phyloP scores from a whole-genome alignment of 1,284 basidiomycete genomes.

The Pseudomicrostroma phylloplanum region DNA sequence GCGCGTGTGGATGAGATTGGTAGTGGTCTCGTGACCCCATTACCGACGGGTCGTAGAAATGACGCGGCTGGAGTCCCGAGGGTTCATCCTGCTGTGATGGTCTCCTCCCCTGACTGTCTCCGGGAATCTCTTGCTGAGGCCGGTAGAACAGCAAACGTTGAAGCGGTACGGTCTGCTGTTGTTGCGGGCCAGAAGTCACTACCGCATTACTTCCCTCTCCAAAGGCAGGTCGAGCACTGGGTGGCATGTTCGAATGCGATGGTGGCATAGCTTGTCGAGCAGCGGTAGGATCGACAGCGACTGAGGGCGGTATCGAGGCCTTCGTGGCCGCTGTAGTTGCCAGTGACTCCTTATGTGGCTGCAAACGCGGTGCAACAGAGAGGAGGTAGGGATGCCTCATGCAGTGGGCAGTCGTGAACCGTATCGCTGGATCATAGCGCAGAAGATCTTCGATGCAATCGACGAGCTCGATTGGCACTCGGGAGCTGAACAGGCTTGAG shows the following conservation, averaged over 20 bases:
- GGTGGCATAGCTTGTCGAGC: conserved; percentile 26
- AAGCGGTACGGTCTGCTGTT: conserved; percentile 48
- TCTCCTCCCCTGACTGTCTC: too few relatives aligned
- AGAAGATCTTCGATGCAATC: conserved; percentile 88
- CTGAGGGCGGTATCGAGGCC: conserved; percentile 24
- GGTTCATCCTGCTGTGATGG: too few relatives aligned
- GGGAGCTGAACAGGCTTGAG: conserved; percentile 69
- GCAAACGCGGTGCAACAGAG: conserved; percentile 57
- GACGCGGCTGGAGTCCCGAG: too few relatives aligned
- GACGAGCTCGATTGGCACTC: conserved; percentile 71
- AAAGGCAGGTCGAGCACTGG: conserved; percentile 21
- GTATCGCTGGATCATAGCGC: conserved; percentile 79
- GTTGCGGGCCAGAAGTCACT: conserved; percentile 21
- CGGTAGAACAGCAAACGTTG: conserved; percentile 20
- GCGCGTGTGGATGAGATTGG: too few relatives aligned
- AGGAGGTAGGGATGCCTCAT: conserved; percentile 80
- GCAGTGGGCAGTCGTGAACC: conserved; percentile 79
- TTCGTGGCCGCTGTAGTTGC: conserved; percentile 17
- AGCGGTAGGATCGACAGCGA: conserved; percentile 15
- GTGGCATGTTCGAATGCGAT: conserved; percentile 23
- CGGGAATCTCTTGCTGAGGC: conserved; percentile 4
- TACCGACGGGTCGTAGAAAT: too few relatives aligned
- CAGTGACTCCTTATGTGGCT: conserved; percentile 21
- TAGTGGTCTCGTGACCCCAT: too few relatives aligned
- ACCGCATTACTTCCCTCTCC: conserved; percentile 17